Percentiles rank a stretch among this genome's conserved stretches.
Conservation (phyloP, 257 asterid species). For the Osmanthus fragrans region DNA sequence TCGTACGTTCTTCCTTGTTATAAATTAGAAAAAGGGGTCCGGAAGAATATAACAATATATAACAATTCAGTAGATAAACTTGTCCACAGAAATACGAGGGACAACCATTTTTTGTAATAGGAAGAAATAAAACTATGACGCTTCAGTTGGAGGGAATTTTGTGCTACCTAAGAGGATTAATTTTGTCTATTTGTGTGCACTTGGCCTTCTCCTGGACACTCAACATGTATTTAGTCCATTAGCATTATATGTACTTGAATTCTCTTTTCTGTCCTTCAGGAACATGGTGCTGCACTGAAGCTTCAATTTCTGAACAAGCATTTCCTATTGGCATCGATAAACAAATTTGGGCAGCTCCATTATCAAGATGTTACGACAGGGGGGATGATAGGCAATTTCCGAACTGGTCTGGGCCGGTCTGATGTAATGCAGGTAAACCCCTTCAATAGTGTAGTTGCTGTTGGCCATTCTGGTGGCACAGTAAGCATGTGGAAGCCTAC, state of each 20-base stretch:
- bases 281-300: conserved; percentile 75
- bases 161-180: too few relatives aligned
- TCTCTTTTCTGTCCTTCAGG: conserved; percentile 49
- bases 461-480: conserved; percentile 83
- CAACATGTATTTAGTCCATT: background rate
- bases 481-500: conserved; percentile 97
- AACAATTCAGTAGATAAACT: background rate
- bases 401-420: conserved; percentile 79
- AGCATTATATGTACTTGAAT: conserved; percentile 1
- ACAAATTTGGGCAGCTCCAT: conserved; percentile 81
- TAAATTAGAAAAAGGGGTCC: background rate
- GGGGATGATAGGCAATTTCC: conserved; percentile 65
- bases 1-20: too few relatives aligned
- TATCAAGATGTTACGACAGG: conserved; percentile 94
- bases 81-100: background rate
- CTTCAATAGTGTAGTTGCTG: conserved; percentile 66
- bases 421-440: conserved; percentile 72
- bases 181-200: background rate
- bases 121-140: too few relatives aligned
- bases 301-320: conserved; percentile 85
- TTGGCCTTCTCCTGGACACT: too few relatives aligned
- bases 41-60: background rate
- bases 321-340: conserved; percentile 80
- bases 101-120: background rate
- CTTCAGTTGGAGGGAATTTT: too few relatives aligned